These are phyloP conservation scores for Verticillium longisporum DNA, from an alignment of 2,329 filamentous ascomycete species.

Conservation along the genomic window DNA sequence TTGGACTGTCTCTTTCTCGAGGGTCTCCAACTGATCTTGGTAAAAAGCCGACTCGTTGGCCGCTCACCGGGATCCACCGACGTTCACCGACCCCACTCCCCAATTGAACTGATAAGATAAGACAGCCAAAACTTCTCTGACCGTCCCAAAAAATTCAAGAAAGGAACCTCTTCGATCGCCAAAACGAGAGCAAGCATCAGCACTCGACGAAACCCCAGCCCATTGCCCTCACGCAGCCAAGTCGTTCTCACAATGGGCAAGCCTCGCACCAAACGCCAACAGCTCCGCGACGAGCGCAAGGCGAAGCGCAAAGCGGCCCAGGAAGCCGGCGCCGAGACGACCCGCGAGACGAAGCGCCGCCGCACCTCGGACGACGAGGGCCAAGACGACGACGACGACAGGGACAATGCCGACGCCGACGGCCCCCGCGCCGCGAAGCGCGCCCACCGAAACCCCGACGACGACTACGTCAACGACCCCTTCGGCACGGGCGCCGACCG, in stretches of 20 bases:
- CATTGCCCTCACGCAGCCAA: too few relatives aligned
- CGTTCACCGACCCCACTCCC: not conserved
- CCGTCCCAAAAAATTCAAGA: conserved; percentile 11
- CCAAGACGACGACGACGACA: not conserved
- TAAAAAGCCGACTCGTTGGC: too few relatives aligned
- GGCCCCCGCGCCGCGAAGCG: conserved; percentile 10
- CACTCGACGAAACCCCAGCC: too few relatives aligned
- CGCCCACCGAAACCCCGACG: conserved; percentile 12
- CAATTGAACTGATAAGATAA: conserved; percentile 14
- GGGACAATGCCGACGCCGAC: conserved; percentile 9
- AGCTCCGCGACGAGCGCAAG: conserved; percentile 31
- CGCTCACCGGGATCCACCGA: too few relatives aligned
- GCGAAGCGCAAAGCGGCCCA: conserved; percentile 26
- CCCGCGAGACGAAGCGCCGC: conserved; percentile 12
- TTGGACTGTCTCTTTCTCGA: not conserved
- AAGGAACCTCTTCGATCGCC: not conserved
- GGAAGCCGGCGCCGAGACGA: conserved; percentile 13
- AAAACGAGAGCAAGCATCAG: not conserved
- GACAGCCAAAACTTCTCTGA: not conserved
- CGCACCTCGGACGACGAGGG: conserved; percentile 16
- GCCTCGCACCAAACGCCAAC: conserved; percentile 34
- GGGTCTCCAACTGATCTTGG: too few relatives aligned
- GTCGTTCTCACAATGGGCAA: conserved; percentile 29
- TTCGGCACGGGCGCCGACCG: conserved; percentile 18
- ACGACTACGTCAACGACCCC: conserved; percentile 15